Conservation (phyloP, 2,329 filamentous ascomycete species). For the Diplocarpon rosae region DNA sequence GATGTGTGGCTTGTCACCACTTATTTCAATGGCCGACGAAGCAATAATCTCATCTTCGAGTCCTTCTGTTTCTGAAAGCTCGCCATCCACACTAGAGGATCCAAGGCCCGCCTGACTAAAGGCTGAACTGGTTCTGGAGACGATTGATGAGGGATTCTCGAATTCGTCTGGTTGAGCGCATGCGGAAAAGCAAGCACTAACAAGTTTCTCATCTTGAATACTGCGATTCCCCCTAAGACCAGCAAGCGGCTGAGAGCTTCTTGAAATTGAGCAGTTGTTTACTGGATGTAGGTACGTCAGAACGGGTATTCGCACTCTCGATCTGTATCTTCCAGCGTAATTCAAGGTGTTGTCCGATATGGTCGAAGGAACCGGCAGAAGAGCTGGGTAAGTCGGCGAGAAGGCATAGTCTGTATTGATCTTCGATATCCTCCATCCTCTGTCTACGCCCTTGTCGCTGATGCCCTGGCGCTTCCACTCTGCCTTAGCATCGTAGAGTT, state of each 20-base stretch:
- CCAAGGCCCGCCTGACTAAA: conserved; percentile 42
- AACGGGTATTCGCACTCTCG: conserved; percentile 75
- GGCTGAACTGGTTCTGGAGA: conserved; percentile 30
- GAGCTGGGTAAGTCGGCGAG: conserved; percentile 80
- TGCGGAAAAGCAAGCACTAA: conserved; percentile 84
- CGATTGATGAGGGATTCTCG: conserved; percentile 18
- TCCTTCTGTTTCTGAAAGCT: conserved; percentile 51
- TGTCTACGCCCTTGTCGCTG: conserved; percentile 55
- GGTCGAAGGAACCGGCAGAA: conserved; percentile 72
- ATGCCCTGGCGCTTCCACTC: conserved; percentile 87
- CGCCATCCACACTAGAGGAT: conserved; percentile 30
- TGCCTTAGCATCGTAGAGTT: conserved; percentile 70
- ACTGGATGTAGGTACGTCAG: conserved; percentile 91
- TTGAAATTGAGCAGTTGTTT: conserved; percentile 93
- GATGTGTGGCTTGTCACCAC: conserved; percentile 48
- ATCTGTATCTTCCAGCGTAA: conserved; percentile 83
- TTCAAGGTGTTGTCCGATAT: conserved; percentile 98
- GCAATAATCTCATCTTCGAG: conserved; percentile 58
- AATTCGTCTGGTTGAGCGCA: conserved; percentile 22
- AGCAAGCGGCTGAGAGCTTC: conserved; percentile 84
- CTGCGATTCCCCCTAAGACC: conserved; percentile 81
- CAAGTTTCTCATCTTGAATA: conserved; percentile 88
- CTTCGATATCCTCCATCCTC: conserved; percentile 71
- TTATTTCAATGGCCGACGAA: conserved; percentile 35
- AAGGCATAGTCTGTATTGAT: conserved; percentile 89